A percentile compares a stretch with the other conserved stretches of the same genome.
phyloP scores from a whole-genome alignment of 2,329 filamentous ascomycete genomes.

The Bipolaris zeicola region DNA sequence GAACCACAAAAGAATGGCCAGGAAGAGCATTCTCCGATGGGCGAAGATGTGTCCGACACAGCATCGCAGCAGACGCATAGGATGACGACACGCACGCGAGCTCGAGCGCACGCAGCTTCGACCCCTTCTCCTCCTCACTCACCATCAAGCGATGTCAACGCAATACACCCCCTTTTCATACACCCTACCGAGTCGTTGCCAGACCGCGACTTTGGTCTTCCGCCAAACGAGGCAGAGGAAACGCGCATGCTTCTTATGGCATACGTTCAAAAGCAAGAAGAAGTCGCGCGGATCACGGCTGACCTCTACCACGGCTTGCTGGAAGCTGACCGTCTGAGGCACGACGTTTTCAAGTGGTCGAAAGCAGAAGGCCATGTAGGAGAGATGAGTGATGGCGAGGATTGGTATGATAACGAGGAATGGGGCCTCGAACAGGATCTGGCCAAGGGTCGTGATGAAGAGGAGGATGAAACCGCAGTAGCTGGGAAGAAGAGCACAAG shows the following conservation, averaged over 20 bases:
- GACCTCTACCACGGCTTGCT: conserved; percentile 73
- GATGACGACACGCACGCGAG: conserved; percentile 62
- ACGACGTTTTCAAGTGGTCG: conserved; percentile 73
- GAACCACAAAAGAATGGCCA: conserved; percentile 33
- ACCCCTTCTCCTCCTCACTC: conserved; percentile 51
- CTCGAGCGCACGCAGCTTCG: conserved; percentile 55
- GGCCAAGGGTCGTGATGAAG: conserved; percentile 82
- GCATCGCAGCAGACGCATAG: conserved; percentile 54
- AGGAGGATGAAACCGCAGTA: conserved; percentile 67
- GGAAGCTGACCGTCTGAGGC: conserved; percentile 72
- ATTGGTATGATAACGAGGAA: conserved; percentile 85
- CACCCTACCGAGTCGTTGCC: conserved; percentile 66
- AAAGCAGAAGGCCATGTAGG: conserved; percentile 78
- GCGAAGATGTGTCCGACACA: conserved; percentile 51
- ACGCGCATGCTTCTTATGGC: conserved; percentile 73
- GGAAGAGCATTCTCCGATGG: conserved; percentile 24
- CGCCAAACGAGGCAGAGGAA: conserved; percentile 76
- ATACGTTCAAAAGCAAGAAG: conserved; percentile 86
- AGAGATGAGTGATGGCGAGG: conserved; percentile 86
- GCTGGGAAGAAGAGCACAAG: conserved; percentile 57
- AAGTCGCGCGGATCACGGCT: conserved; percentile 73
- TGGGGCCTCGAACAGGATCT: conserved; percentile 76
- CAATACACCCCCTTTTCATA: conserved; percentile 76
- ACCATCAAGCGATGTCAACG: conserved; percentile 56
- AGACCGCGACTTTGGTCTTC: conserved; percentile 74